Conservation (phyloP, 257 asterid genomes). For the Orobanche coerulescens region DNA sequence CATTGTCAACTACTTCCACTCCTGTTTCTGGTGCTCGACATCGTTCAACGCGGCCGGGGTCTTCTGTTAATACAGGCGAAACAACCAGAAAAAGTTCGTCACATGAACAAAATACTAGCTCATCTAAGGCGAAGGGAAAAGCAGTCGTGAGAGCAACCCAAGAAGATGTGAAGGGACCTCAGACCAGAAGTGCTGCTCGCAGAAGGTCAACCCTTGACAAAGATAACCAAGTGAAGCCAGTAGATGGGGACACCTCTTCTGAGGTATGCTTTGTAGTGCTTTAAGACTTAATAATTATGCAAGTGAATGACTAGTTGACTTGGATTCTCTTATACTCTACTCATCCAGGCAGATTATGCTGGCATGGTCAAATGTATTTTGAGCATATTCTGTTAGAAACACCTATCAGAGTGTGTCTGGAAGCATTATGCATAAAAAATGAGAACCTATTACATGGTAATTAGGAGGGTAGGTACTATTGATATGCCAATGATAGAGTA, state of each 20-base stretch:
- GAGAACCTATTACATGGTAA: not conserved
- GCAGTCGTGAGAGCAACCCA: slow-evolving; percentile 51
- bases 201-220: slow-evolving; percentile 60
- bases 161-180: slow-evolving; percentile 68
- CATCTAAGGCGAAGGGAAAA: slow-evolving; percentile 68
- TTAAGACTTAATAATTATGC: not conserved
- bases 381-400: not conserved
- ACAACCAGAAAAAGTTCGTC: slow-evolving; percentile 40
- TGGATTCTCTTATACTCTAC: not conserved
- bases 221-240: slow-evolving; percentile 50
- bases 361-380: not conserved
- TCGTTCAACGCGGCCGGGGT: slow-evolving; percentile 54
- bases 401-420: not conserved
- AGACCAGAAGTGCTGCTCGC: slow-evolving; percentile 63
- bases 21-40: slow-evolving; percentile 48
- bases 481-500: not conserved
- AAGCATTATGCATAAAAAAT: not conserved
- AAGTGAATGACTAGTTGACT: not conserved
- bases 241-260: slow-evolving; percentile 53
- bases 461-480: not conserved
- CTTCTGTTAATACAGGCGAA: slow-evolving; percentile 44
- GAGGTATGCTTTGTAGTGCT: slow-evolving; percentile 44
- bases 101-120: slow-evolving; percentile 42
- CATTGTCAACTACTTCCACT: slow-evolving; percentile 19
- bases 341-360: not conserved